A percentile compares a stretch with the other conserved stretches of the same genome.
Evolutionary conservation across 2,329 filamentous ascomycete species (phyloP).

Genomic region (Talaromyces sp.): DNA sequence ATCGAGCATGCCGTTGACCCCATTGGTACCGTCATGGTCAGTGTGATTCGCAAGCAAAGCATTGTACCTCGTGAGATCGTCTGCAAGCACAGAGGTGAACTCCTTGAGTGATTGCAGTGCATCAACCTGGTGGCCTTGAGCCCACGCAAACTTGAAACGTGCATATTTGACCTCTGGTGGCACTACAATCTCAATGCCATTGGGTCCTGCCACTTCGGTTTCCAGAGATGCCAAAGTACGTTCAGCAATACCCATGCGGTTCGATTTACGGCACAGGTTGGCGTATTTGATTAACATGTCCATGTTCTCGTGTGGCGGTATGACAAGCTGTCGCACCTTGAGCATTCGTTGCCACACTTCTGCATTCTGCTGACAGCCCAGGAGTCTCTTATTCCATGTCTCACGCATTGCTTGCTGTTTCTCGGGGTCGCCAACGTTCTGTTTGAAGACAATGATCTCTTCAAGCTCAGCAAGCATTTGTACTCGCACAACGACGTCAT

Average conservation of each 20-base stretch:
- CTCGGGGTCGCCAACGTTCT: constrained; percentile 70
- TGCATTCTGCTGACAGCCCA: constrained; percentile 93
- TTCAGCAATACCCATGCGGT: constrained; percentile 88
- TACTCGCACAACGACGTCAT: constrained; percentile 94
- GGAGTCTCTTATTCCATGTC: constrained; percentile 93
- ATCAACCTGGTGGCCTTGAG: constrained; percentile 65
- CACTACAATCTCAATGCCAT: constrained; percentile 39
- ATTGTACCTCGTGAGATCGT: constrained; percentile 53
- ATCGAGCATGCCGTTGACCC: constrained; percentile 47
- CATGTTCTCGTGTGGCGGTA: constrained; percentile 87
- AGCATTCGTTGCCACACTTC: constrained; percentile 99
- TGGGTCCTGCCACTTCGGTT: constrained; percentile 56
- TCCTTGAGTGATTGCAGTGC: constrained; percentile 59
- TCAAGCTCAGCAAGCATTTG: constrained; percentile 99
- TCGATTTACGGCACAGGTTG: constrained; percentile 94
- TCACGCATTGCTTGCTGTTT: constrained; percentile 87
- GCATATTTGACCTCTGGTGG: constrained; percentile 85
- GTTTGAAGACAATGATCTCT: constrained; percentile 97
- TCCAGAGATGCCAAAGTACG: constrained; percentile 92
- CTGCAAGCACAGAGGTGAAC: constrained; percentile 58
- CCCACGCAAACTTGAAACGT: constrained; percentile 97
- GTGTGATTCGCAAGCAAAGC: constrained; percentile 34
- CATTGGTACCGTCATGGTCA: constrained; percentile 44
- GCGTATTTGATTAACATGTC: constrained; percentile 99
- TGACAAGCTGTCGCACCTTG: constrained; percentile 86